Evolutionary conservation across 257 asterid genomes (phyloP), one percentile per base, ranked within the genome.

Genomic region (Gardenia jasminoides): DNA sequence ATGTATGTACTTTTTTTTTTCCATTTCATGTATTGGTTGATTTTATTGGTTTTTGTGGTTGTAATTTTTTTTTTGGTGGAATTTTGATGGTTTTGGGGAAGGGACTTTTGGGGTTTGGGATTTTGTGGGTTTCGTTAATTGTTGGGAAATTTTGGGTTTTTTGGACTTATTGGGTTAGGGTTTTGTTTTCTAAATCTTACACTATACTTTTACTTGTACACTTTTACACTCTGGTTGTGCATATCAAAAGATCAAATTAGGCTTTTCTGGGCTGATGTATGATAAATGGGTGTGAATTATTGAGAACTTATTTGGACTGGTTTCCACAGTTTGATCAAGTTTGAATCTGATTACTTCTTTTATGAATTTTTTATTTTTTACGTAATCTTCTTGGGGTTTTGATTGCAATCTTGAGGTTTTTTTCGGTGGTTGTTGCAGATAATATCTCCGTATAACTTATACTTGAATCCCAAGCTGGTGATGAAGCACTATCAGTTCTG

Each of bases 371-470:
- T 33, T 4, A 54, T 33, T 19, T 36, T 36, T 36, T 36, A 36
- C 41, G 4, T 36, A 36, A 36, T 36, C 41, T 36, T 36, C 4
- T 71, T 26, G 61, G 43, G 62, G 75, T 46, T 71, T 74, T 62
- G 39, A 56, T 31, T 67, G 71, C 28, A 52, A 44, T 17, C 79
- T 75, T 78, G 80, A 56, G 19, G n/a, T 52, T 81, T 59, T 78
- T 68, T 15, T 62, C n/a, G 31, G 78, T 76, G 28, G 74, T 17
- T 78, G 20, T 81, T 90, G 93, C 97, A 96, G 99, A 93, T 96
- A 79, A 96, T 96, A 85, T 93, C 99, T 59, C 99, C 99, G 0
- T 91, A 91, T 79, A 96, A 92, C 84, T 84, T 95, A 87, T 95
- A 93, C 91, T 87, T 95, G 94, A 88, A 92, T 75, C 99, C 99